Conservation (phyloP, 805 yeast genomes). For the Metschnikowia continentalis region DNA sequence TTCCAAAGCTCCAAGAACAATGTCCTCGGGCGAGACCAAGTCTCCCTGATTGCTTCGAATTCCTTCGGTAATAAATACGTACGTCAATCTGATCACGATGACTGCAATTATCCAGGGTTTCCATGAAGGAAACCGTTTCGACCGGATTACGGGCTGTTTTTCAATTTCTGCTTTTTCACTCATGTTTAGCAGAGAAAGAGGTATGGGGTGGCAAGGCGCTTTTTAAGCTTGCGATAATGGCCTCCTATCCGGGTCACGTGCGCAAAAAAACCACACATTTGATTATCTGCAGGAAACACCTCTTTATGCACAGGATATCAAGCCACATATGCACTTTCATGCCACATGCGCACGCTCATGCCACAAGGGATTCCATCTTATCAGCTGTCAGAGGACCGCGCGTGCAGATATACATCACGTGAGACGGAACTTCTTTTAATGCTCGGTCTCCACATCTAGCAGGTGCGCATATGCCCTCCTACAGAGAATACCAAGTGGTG, state of each 20-base stretch:
- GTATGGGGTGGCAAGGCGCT: not conserved
- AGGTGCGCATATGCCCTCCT: constrained; percentile 2
- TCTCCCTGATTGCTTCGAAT: not conserved
- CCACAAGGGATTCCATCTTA: not conserved
- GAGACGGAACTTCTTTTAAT: not conserved
- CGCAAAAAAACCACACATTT: too few relatives aligned
- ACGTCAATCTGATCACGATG: too few relatives aligned
- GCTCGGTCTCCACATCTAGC: not conserved
- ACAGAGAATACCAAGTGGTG: constrained; percentile 12
- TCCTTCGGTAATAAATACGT: not conserved
- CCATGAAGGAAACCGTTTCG: not conserved
- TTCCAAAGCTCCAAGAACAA: constrained; percentile 28
- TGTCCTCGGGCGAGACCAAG: constrained; percentile 10
- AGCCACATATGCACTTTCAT: not conserved
- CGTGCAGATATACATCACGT: not conserved
- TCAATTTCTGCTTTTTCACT: not conserved
- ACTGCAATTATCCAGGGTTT: too few relatives aligned
- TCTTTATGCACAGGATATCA: too few relatives aligned
- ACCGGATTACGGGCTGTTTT: not conserved
- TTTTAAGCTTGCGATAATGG: not conserved
- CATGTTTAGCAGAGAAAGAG: not conserved
- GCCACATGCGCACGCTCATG: not conserved
- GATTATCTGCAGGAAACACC: too few relatives aligned
- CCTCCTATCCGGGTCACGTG: not conserved
- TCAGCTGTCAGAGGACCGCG: not conserved